Evolutionary conservation across 2,329 filamentous ascomycete genomes (phyloP).

Genomic region (Claviceps purpurea): DNA sequence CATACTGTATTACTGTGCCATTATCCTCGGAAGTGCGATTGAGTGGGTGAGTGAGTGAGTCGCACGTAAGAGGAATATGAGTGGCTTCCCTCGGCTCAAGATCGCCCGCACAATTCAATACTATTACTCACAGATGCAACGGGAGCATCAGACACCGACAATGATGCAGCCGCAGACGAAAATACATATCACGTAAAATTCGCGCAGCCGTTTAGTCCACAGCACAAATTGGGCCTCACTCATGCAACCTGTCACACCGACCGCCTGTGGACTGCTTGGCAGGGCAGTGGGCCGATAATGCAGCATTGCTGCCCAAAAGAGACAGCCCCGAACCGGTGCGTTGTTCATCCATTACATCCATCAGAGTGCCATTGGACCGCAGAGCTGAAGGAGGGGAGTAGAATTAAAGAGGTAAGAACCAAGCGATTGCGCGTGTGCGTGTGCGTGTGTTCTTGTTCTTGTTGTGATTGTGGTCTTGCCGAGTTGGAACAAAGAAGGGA

Average conservation of each 20-base stretch:
- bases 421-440: background rate
- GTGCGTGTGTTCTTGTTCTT: background rate
- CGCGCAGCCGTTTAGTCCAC: too few species aligned
- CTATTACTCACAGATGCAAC: too few species aligned
- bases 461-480: background rate
- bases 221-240: background rate
- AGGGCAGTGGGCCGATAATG: constrained; percentile 2
- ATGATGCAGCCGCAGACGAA: too few species aligned
- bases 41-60: background rate
- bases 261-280: background rate
- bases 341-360: too few species aligned
- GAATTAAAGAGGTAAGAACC: too few species aligned
- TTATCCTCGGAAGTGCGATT: background rate
- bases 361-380: background rate
- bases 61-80: background rate
- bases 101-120: too few species aligned
- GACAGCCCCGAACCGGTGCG: background rate
- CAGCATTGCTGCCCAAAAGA: constrained; percentile 6
- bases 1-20: background rate
- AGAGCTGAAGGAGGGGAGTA: too few species aligned
- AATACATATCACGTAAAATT: too few species aligned
- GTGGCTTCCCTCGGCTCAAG: background rate
- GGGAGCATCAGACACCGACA: too few species aligned
- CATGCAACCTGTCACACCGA: background rate
- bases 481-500: background rate